A percentile compares a stretch with the other conserved stretches of the same genome.
Conservation (phyloP, 805 yeast genomes). For the Blastobotrys mokoenaii region DNA sequence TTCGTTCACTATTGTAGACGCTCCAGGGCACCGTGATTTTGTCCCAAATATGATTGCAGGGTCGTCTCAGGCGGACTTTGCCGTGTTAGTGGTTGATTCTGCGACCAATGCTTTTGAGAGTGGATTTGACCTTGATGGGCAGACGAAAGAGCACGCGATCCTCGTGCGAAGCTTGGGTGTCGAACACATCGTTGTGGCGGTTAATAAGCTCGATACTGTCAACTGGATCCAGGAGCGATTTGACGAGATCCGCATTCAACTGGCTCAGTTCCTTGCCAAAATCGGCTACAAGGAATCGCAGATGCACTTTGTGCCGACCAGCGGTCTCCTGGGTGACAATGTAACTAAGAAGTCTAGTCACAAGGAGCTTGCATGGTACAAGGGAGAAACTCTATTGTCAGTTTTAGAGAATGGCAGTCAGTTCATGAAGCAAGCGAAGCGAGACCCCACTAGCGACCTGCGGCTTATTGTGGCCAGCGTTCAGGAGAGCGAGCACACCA, state of each 20-base stretch:
- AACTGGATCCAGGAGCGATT: slow-evolving; percentile 49
- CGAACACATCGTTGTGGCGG: slow-evolving; percentile 48
- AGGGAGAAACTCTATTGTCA: slow-evolving; percentile 30
- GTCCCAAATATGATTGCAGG: slow-evolving; percentile 85
- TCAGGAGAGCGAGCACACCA: slow-evolving; percentile 39
- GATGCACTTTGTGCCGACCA: slow-evolving; percentile 53
- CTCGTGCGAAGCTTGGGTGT: slow-evolving; percentile 62
- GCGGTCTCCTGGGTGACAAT: slow-evolving; percentile 62
- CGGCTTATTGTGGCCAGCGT: slow-evolving; percentile 59
- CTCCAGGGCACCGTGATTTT: slow-evolving; percentile 79
- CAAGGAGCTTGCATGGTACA: slow-evolving; percentile 36
- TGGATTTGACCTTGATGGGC: slow-evolving; percentile 60
- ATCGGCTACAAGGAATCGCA: slow-evolving; percentile 39
- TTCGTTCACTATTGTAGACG: slow-evolving; percentile 65
- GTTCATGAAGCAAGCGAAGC: slow-evolving; percentile 7
- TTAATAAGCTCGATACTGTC: slow-evolving; percentile 64
- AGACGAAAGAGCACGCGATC: slow-evolving; percentile 69
- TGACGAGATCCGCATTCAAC: slow-evolving; percentile 40
- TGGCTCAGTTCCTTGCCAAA: slow-evolving; percentile 42
- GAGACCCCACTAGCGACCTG: slow-evolving; percentile 37
- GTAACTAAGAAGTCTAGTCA: slow-evolving; percentile 37
- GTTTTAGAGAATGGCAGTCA: slow-evolving; percentile 18
- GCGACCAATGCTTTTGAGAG: slow-evolving; percentile 60
- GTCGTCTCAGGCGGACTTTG: slow-evolving; percentile 68
- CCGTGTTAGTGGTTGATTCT: slow-evolving; percentile 63